Percentiles rank a stretch among this genome's conserved stretches.
These are phyloP conservation scores for Cryphonectria nitschkei DNA, from an alignment of 2,329 filamentous ascomycete species.

Conservation along the genomic window DNA sequence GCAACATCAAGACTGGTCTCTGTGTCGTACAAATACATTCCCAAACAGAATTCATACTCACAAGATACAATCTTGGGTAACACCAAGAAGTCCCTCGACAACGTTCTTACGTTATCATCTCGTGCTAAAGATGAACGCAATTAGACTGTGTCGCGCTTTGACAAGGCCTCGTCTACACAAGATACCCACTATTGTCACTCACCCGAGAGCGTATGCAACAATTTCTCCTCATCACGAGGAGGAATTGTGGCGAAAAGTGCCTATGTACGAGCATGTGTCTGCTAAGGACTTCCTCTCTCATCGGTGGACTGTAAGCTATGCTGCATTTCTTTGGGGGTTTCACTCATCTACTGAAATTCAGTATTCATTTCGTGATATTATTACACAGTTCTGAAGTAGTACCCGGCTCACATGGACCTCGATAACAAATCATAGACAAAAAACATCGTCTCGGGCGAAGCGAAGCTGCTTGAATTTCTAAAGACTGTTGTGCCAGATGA, in stretches of 20 bases:
- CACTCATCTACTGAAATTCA: neutral
- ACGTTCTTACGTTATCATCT: neutral
- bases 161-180: neutral
- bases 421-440: neutral
- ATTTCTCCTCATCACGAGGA: conserved; percentile 29
- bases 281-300: conserved; percentile 55
- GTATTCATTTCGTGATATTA: no score
- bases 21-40: neutral
- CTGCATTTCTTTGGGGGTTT: neutral
- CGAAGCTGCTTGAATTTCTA: conserved; percentile 54
- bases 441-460: conserved; percentile 53
- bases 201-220: neutral
- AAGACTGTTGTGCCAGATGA: conserved; percentile 51
- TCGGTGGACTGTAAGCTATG: conserved; percentile 53
- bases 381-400: no score
- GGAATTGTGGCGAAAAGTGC: conserved; percentile 56
- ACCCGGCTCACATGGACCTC: neutral
- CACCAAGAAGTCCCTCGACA: neutral
- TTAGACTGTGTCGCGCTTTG: neutral
- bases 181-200: neutral
- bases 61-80: neutral
- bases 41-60: neutral
- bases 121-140: neutral
- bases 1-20: neutral
- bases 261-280: conserved; percentile 53